Conservation (phyloP, 306 rosid species). For the Quercus mongolica region DNA sequence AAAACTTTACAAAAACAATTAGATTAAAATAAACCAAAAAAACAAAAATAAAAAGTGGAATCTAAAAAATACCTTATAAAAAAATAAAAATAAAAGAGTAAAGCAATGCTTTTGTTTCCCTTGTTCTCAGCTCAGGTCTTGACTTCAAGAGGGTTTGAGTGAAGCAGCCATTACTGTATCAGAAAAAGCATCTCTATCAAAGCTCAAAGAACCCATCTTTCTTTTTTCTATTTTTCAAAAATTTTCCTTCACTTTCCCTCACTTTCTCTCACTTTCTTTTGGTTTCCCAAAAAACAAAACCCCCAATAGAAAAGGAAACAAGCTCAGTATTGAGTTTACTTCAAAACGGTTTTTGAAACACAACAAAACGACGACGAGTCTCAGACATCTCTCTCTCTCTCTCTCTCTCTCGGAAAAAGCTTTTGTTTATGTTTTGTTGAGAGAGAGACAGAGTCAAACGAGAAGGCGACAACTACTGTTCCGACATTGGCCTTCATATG, state of each 20-base stretch:
- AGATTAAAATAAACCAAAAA: background rate
- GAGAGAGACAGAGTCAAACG: background rate
- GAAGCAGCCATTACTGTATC: background rate
- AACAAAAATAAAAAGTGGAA: background rate
- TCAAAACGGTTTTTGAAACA: background rate
- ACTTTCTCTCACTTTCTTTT: constrained; percentile 12
- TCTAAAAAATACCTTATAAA: constrained; percentile 16
- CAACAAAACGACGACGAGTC: constrained; percentile 9
- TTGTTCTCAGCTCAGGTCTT: background rate
- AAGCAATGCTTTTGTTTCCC: background rate
- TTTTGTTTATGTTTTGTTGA: constrained; percentile 1
- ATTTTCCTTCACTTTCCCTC: background rate
- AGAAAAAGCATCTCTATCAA: background rate
- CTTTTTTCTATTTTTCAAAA: background rate
- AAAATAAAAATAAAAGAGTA: background rate
- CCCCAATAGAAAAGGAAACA: too few species aligned
- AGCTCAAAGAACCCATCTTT: constrained; percentile 6
- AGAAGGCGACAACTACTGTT: background rate
- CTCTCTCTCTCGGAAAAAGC: background rate
- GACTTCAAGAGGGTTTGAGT: background rate
- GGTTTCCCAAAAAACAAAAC: background rate
- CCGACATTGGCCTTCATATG: constrained; percentile 5
- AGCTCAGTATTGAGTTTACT: too few species aligned
- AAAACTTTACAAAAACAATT: background rate
- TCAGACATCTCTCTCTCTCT: background rate